phyloP scores from a whole-genome alignment of 768 basidiomycete genomes.

The Tubosaeta sp. region DNA sequence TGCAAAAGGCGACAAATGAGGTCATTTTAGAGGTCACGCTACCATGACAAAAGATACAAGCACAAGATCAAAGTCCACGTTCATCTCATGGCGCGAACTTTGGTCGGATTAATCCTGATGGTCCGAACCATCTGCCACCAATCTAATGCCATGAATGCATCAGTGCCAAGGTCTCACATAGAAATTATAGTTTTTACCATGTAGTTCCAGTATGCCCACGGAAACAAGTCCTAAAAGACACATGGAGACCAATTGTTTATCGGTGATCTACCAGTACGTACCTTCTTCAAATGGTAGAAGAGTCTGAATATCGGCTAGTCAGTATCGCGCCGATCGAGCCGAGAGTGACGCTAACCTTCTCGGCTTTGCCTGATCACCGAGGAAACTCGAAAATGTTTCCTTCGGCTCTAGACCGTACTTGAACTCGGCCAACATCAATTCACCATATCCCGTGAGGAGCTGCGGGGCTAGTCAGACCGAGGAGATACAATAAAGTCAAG shows the following conservation, averaged over 20 bases:
- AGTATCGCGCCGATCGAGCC: constrained; percentile 1
- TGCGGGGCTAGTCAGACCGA: constrained; percentile 24
- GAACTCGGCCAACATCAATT: constrained; percentile 89
- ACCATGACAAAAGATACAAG: not conserved
- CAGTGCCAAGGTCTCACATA: not conserved
- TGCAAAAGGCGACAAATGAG: constrained; percentile 7
- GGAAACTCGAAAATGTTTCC: constrained; percentile 69
- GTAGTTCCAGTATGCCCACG: constrained; percentile 65
- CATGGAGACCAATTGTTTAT: not conserved
- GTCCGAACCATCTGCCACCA: constrained; percentile 6
- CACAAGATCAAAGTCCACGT: not conserved
- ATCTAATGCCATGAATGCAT: constrained; percentile 8
- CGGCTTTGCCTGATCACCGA: constrained; percentile 74
- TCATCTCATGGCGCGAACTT: constrained; percentile 26
- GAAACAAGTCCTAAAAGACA: constrained; percentile 28
- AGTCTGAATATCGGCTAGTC: constrained; percentile 18
- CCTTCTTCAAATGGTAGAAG: constrained; percentile 85
- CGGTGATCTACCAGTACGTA: not conserved
- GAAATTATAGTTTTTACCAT: constrained; percentile 44
- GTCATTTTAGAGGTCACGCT: not conserved
- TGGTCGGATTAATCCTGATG: not conserved
- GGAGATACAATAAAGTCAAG: not conserved
- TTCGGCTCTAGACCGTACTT: constrained; percentile 87
- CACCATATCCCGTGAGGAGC: constrained; percentile 78
- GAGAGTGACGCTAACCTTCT: constrained; percentile 48